phyloP scores from a whole-genome alignment of 78 protist genomes.

The Dictyostelium intermedium region DNA sequence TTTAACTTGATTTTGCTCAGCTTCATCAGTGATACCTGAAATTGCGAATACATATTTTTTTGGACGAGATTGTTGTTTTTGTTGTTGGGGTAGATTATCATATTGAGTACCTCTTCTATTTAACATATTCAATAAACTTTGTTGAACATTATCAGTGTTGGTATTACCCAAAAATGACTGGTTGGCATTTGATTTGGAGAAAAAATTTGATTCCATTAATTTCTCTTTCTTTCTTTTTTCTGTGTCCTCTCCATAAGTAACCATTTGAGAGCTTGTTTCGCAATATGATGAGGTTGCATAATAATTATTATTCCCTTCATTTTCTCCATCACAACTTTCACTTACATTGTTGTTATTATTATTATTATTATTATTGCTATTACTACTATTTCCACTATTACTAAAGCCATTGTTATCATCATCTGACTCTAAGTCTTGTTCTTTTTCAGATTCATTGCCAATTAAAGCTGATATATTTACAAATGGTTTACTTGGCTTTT shows the following conservation, averaged over 20 bases:
- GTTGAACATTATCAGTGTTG: not conserved
- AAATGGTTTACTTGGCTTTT: not conserved
- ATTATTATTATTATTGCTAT: not conserved
- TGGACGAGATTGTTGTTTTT: not conserved
- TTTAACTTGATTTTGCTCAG: not conserved
- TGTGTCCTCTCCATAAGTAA: slow-evolving; percentile 20
- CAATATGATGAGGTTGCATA: not conserved
- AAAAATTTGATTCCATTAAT: not conserved
- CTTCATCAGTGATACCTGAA: not conserved
- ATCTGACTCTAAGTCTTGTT: not conserved
- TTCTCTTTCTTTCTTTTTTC: slow-evolving; percentile 16
- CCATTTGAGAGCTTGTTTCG: not conserved
- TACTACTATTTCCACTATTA: not conserved
- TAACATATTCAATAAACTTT: not conserved
- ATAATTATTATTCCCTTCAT: not conserved
- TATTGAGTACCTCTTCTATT: not conserved
- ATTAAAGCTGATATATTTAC: not conserved
- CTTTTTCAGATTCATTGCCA: not conserved
- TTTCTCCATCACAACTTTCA: not conserved
- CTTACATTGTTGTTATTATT: not conserved
- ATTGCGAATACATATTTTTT: not conserved
- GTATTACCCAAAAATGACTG: not conserved
- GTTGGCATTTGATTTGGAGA: not conserved
- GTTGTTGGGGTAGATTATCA: not conserved
- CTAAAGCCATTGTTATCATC: not conserved